Evolutionary conservation across 176 grass and related monocot genomes (phyloP), one percentile per base, ranked within the genome.

Genomic region (Avena sativa): DNA sequence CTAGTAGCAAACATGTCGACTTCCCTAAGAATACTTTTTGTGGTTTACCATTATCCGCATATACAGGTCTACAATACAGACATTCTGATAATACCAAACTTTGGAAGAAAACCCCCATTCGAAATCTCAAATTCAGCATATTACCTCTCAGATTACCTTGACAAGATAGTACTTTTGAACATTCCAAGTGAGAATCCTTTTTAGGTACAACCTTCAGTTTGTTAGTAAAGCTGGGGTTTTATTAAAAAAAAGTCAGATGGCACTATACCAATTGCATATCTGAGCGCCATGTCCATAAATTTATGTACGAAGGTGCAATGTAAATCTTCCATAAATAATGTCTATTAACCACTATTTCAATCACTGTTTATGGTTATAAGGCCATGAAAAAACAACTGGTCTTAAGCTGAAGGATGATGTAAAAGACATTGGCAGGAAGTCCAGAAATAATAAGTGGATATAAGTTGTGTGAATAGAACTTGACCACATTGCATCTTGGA

Each of bases 21-120:
- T 1, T 55, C 49, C 17, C 48, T 76, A 34, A 72, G 51, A 43
- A 72, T 44, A 73, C 16, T 0, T 74, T 48, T 52, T 84, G n/a
- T 61, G 36, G 36, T 74, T 59, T 30, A 13, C 9, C 0, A 30
- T 11, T 51, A 11, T 64, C 30, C 15, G 3, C 70, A 34, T 26
- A 30, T 75, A 84, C 11, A 76, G 43, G 57, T 70, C 10, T 25
- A 70, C 6, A 66, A 21, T 16, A 75, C 14, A 26, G 2, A n/a
- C 60, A 10, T 62, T 84, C 40, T 69, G 43, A 74, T 32, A 61
- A 63, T 75, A 84, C 20, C 56, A 21, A 34, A 74, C 66, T 83
- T 72, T 5, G 12, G 51, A 72, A 64, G 78, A 43, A 47, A 62
- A 63, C 3, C 17, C 32, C 16, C 63, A 43, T 71, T 9, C 73